Evolutionary conservation across 306 rosid genomes (phyloP).

Genomic region (Lotus japonicus): DNA sequence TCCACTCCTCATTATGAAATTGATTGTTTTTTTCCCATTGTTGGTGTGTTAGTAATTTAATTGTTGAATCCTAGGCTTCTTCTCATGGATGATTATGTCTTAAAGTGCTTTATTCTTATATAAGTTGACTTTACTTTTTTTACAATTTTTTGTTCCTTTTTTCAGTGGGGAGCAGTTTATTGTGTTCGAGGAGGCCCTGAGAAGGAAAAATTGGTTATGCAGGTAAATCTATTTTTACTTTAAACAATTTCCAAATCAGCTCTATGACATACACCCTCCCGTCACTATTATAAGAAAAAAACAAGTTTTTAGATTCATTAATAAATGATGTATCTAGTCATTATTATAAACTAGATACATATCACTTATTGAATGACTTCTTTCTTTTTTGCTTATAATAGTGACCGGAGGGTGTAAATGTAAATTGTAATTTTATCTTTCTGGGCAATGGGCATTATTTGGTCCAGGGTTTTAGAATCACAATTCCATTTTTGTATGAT

Average conservation of each 20-base stretch:
- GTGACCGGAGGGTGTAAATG: no score
- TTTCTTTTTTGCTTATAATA: no score
- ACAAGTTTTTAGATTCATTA: no score
- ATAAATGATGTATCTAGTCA: no score
- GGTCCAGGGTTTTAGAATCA: background rate
- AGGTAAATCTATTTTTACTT: slow-evolving; percentile 41
- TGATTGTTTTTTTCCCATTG: background rate
- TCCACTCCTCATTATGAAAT: background rate
- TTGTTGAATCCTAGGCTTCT: background rate
- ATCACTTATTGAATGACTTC: no score
- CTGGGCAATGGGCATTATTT: background rate
- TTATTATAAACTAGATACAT: no score
- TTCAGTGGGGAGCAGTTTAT: slow-evolving; percentile 94
- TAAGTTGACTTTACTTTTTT: background rate
- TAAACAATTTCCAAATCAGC: background rate
- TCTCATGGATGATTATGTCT: background rate
- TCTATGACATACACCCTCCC: background rate
- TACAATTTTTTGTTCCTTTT: slow-evolving; percentile 1
- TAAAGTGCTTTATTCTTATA: no score
- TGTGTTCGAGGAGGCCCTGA: slow-evolving; percentile 78
- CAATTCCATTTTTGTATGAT: background rate
- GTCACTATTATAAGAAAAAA: no score
- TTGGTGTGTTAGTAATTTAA: background rate
- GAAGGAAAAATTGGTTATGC: slow-evolving; percentile 70
- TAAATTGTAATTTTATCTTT: background rate